phyloP scores from a whole-genome alignment of 1,139 yeast species.

The Suhomyces yuchorum region DNA sequence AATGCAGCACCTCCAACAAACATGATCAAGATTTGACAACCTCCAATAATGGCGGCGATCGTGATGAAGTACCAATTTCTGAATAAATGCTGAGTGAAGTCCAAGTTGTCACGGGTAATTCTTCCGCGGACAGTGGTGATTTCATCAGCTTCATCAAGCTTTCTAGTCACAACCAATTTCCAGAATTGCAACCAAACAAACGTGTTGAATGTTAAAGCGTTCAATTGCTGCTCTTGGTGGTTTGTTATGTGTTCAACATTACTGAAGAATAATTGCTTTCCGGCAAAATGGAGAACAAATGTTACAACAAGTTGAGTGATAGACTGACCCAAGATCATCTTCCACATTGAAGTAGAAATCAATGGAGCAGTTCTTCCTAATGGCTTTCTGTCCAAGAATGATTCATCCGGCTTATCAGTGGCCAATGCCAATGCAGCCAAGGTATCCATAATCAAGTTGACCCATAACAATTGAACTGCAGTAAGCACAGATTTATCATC shows the following conservation, averaged over 20 bases:
- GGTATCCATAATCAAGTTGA: conserved; percentile 96
- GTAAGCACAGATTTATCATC: conserved; percentile 85
- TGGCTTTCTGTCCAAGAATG: conserved; percentile 77
- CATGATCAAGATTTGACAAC: conserved; percentile 87
- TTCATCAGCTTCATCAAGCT: conserved; percentile 86
- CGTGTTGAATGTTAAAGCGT: conserved; percentile 89
- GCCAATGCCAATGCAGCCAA: conserved; percentile 97
- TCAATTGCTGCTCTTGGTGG: conserved; percentile 59
- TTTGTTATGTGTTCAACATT: conserved; percentile 29
- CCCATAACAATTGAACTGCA: conserved; percentile 97
- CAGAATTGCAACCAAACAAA: conserved; percentile 98
- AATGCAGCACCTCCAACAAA: conserved; percentile 97
- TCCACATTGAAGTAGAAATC: conserved; percentile 94
- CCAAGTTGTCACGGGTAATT: conserved; percentile 61
- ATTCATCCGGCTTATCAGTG: conserved; percentile 91
- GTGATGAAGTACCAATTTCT: conserved; percentile 79
- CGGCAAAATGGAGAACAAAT: conserved; percentile 78
- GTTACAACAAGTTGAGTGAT: conserved; percentile 75
- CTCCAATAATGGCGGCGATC: conserved; percentile 75
- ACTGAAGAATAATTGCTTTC: conserved; percentile 60
- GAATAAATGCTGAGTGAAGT: conserved; percentile 79
- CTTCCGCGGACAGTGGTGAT: conserved; percentile 58
- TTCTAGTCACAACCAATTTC: conserved; percentile 87
- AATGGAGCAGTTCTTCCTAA: conserved; percentile 80
- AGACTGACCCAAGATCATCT: conserved; percentile 93